Base-by-base conservation (phyloP, 139 green algal genomes). In the Desmodesmus armatus region DNA sequence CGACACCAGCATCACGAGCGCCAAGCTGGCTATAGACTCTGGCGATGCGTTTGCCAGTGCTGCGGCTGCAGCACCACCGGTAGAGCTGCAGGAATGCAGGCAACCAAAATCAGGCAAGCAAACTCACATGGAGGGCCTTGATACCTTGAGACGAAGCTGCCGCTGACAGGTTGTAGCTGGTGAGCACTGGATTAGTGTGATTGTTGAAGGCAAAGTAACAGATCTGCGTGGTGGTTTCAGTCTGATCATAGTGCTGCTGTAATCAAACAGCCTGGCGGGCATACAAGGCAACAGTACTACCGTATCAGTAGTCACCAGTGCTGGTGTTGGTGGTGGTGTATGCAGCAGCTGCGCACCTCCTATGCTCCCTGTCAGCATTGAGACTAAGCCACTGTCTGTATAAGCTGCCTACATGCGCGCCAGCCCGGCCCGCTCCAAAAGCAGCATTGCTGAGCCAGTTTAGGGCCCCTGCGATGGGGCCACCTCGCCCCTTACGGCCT, bases 321-420 rank as follows among this genome's bases (percentile, higher is more conserved):
- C 63, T 72, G 63, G 31, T 75, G 29, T 49, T 75, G 67, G 11
- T 75, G 67, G 9, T 75, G 37, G n/a, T n/a, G n/a, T n/a, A n/a
- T n/a, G n/a, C n/a, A n/a, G n/a, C n/a, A n/a, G n/a, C n/a, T n/a
- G n/a, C n/a, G n/a, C n/a, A n/a, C n/a, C n/a, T n/a, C n/a, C n/a
- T n/a, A n/a, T n/a, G n/a, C n/a, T n/a, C n/a, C n/a, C n/a, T n/a
- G n/a, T n/a, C n/a, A n/a, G n/a, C n/a, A n/a, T n/a, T n/a, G n/a
- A n/a, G n/a, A n/a, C n/a, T n/a, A 35, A 75, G 37, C 67, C 67
- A 65, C 73, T 80, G 73, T 49, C 73, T 33, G 49, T 80, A 69
- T 31, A 80, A 27, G 5, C 3, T 51, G 29, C 73, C 73, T 3
- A 80, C 33, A 33, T 67, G 5, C 33, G 37, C 21, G 21, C 49